Evolutionary conservation across 2,329 filamentous ascomycete species (phyloP).

Genomic region (Diatrype stigma): DNA sequence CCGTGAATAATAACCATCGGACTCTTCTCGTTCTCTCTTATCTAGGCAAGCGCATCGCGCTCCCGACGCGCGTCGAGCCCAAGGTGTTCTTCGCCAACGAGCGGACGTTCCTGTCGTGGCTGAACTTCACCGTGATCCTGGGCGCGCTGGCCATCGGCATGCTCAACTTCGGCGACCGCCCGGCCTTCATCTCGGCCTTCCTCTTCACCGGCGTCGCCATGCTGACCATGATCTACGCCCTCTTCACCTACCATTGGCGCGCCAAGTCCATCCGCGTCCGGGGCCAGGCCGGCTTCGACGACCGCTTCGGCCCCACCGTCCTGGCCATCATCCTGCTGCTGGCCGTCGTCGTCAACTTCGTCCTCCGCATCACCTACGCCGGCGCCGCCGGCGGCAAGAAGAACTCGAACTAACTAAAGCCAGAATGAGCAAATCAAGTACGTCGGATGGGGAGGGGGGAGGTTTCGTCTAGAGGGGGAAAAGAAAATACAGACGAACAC

Average conservation of each 20-base stretch:
- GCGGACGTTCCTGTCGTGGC: constrained; percentile 97
- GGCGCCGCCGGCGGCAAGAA: constrained; percentile 31
- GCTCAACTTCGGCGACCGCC: constrained; percentile 93
- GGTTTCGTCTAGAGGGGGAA: too few relatives aligned
- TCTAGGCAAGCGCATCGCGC: constrained; percentile 93
- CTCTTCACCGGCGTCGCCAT: constrained; percentile 94
- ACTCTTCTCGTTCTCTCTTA: background rate
- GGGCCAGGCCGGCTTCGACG: constrained; percentile 94
- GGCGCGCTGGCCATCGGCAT: constrained; percentile 94
- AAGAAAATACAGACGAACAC: too few relatives aligned
- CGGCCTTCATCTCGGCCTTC: constrained; percentile 89
- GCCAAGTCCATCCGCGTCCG: constrained; percentile 87
- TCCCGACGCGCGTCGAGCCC: constrained; percentile 95
- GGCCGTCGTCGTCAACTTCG: constrained; percentile 95
- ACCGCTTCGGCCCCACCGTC: constrained; percentile 89
- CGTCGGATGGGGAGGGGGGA: too few relatives aligned
- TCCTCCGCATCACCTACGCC: constrained; percentile 64
- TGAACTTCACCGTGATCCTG: constrained; percentile 98
- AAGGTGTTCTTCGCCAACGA: constrained; percentile 99
- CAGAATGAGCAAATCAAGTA: too few relatives aligned
- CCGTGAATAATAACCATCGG: constrained; percentile 9
- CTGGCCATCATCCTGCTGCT: constrained; percentile 80
- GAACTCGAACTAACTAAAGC: constrained; percentile 13
- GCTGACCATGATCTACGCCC: constrained; percentile 90
- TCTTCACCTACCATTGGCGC: constrained; percentile 95